Base-by-base conservation (phyloP, 768 basidiomycete species). In the Panellus pusillus region DNA sequence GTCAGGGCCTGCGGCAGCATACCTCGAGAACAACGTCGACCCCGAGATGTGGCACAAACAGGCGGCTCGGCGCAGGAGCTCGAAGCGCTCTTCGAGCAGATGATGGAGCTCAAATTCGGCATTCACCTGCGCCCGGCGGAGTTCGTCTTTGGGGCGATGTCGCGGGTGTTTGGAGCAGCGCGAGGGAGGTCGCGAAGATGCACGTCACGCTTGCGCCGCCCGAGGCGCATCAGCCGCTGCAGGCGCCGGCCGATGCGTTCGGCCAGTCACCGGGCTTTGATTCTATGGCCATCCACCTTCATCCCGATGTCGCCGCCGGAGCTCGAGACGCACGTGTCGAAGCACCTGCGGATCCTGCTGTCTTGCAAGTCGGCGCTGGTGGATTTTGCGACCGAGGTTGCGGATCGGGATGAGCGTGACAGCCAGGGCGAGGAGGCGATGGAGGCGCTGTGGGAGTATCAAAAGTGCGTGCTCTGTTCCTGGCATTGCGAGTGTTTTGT, bases 171-270 rank as follows among this genome's bases (percentile, higher is more conserved):
- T 65, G 72, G 73, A 6, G 70, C 7, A 35, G 32, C 19, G 71
- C 73, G 19, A 63, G 65, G 50, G 78, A 80, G 64, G 62, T 74
- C 41, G 70, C 72, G 42, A 78, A 73, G 32, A 77, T 79, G 60
- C 76, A 83, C 50, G 67, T 89, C 17, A 80, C 80, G 49, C 67
- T 89, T 11, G 84, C 85, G 13, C 83, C 86, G 27, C 67, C 72
- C 15, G 68, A 66, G 35, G 37, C 27, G 46, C 40, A 12, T 6
- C n/a, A 27, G 28, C 35, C 38, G 32, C 14, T 15, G 4, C 39
- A 39, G n/a, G 38, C 36, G 20, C 38, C 48, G 12, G 35, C 44
- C 18, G 56, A 58, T 28, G 57, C 61, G 19, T 56, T 68, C 0
- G 61, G 72, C 14, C 76, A 78, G 48, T 79, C 77, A 3, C 71